Conservation (phyloP, 106 monocot genomes). For the Dioscorea zingiberensis region DNA sequence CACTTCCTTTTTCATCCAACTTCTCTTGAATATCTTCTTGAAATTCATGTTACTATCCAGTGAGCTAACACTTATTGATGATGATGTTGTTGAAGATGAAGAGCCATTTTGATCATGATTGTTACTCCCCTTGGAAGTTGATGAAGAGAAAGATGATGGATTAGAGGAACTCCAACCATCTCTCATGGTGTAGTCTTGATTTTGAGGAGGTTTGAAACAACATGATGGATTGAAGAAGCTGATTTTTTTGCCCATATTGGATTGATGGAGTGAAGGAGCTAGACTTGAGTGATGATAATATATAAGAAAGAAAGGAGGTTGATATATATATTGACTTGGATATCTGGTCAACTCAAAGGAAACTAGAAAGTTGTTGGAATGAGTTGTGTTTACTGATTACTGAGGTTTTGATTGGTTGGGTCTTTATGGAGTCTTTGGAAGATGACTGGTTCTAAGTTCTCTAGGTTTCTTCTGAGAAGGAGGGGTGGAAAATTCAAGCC, state of each 20-base stretch:
- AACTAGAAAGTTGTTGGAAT: background rate
- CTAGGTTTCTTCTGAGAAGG: too few relatives aligned
- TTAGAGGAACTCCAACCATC: background rate
- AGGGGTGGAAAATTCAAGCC: too few relatives aligned
- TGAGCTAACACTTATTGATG: background rate
- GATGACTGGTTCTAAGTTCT: too few relatives aligned
- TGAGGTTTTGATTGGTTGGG: too few relatives aligned
- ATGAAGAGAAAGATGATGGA: background rate
- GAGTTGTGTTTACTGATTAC: background rate
- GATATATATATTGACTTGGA: background rate
- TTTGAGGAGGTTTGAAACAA: constrained; percentile 14
- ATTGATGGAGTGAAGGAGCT: background rate
- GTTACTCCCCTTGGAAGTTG: background rate
- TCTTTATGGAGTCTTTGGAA: too few relatives aligned
- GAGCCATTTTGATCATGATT: background rate
- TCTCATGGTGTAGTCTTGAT: background rate
- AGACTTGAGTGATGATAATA: background rate
- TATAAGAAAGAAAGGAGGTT: constrained; percentile 1
- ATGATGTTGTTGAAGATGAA: background rate
- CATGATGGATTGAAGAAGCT: constrained; percentile 15
- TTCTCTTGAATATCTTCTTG: background rate
- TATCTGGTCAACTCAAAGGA: background rate
- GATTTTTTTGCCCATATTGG: background rate
- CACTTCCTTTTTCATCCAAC: background rate
- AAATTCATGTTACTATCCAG: background rate